Percentiles rank a stretch among this genome's conserved stretches.
Conservation (phyloP, 2,329 filamentous ascomycete species). For the Cytospora paraplurivora region DNA sequence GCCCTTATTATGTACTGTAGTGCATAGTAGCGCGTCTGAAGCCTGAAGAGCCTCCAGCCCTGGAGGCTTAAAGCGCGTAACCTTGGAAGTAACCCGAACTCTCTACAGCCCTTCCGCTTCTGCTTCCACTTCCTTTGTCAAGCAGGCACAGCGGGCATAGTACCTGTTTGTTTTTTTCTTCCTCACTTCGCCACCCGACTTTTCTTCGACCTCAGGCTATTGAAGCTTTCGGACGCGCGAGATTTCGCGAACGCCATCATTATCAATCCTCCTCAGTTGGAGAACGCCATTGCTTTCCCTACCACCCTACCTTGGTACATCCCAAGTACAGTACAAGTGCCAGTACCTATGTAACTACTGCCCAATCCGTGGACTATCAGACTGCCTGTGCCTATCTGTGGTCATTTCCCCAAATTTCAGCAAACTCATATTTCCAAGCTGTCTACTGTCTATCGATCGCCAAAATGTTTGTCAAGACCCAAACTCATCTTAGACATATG, state of each 20-base stretch:
- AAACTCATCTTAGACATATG: not conserved
- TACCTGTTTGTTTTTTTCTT: not conserved
- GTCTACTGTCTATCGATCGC: not conserved
- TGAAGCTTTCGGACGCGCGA: not conserved
- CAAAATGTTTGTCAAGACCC: slow-evolving; percentile 9
- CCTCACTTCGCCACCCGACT: not conserved
- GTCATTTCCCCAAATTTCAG: not conserved
- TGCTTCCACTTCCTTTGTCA: not conserved
- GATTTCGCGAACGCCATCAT: not conserved
- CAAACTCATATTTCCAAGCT: not conserved
- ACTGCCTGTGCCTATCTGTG: not conserved
- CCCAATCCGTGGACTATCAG: not conserved
- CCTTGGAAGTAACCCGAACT: not conserved
- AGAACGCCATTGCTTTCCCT: not conserved
- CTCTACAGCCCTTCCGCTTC: not conserved
- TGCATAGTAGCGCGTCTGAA: not conserved
- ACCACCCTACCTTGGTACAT: not conserved
- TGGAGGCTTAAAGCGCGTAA: not conserved
- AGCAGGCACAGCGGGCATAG: not conserved
- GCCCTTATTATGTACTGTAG: not conserved
- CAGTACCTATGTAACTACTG: not conserved
- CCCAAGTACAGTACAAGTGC: not conserved
- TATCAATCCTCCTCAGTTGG: not conserved
- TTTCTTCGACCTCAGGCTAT: not conserved
- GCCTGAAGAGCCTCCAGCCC: not conserved